These are phyloP conservation scores for Leavenworthia alabamica DNA, from an alignment of 345 rosid genomes.

Conservation along the genomic window DNA sequence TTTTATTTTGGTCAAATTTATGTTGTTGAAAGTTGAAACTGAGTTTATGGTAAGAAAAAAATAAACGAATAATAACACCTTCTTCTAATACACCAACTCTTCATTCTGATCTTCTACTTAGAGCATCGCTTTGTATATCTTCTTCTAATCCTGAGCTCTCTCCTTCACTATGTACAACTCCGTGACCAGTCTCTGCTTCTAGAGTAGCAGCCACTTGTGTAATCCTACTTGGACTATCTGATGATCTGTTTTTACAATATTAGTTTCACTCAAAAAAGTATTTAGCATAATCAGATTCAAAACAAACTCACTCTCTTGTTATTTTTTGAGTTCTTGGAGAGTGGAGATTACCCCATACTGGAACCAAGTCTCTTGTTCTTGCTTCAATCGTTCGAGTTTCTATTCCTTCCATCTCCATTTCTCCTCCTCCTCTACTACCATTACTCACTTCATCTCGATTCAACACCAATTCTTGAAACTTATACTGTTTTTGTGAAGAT, in stretches of 20 bases:
- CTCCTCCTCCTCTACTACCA: slow-evolving; percentile 42
- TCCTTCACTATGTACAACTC: slow-evolving; percentile 30
- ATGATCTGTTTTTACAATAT: slow-evolving; percentile 10
- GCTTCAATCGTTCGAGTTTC: slow-evolving; percentile 56
- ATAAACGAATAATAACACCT: slow-evolving; percentile 16
- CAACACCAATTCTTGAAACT: slow-evolving; percentile 47
- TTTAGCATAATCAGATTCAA: neutral
- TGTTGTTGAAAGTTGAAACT: neutral
- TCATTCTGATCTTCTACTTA: slow-evolving; percentile 58
- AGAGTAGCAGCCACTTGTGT: neutral
- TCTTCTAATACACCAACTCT: slow-evolving; percentile 50
- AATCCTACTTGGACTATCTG: neutral
- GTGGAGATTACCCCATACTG: slow-evolving; percentile 50
- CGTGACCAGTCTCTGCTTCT: neutral
- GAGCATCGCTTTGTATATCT: slow-evolving; percentile 41
- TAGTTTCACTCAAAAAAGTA: no score
- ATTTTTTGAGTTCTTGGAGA: slow-evolving; percentile 33
- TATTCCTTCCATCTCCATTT: slow-evolving; percentile 62
- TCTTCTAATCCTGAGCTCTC: slow-evolving; percentile 46
- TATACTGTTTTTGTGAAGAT: slow-evolving; percentile 41
- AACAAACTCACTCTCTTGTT: slow-evolving; percentile 42
- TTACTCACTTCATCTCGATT: slow-evolving; percentile 36
- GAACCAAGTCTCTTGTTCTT: slow-evolving; percentile 59
- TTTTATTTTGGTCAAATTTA: neutral
- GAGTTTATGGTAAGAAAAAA: slow-evolving; percentile 14